These are phyloP conservation scores for Hyphopichia fennica DNA, from an alignment of 1,139 yeast genomes.

Conservation along the genomic window DNA sequence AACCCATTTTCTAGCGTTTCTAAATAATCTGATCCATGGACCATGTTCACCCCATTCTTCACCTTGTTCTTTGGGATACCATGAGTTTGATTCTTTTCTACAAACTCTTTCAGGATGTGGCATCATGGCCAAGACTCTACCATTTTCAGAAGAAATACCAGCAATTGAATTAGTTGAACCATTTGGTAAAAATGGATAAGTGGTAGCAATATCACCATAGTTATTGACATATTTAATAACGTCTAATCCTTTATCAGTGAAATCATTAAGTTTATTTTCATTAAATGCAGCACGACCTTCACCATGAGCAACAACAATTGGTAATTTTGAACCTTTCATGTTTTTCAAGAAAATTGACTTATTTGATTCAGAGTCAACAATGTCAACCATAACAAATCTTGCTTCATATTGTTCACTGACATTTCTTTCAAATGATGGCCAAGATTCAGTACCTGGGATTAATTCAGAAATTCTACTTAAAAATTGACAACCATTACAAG, in stretches of 20 bases:
- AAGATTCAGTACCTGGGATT: constrained; percentile 92
- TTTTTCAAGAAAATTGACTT: constrained; percentile 79
- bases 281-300: constrained; percentile 90
- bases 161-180: constrained; percentile 94
- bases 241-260: constrained; percentile 52
- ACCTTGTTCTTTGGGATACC: constrained; percentile 76
- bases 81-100: constrained; percentile 85
- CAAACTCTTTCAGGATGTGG: constrained; percentile 98
- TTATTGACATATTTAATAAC: constrained; percentile 85
- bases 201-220: constrained; percentile 78
- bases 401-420: constrained; percentile 95
- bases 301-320: constrained; percentile 98
- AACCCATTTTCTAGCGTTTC: constrained; percentile 95
- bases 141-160: constrained; percentile 86
- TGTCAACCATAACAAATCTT: constrained; percentile 87
- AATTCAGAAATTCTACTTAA: constrained; percentile 81
- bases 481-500: constrained; percentile 99
- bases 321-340: constrained; percentile 90
- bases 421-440: constrained; percentile 97
- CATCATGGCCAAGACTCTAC: constrained; percentile 98
- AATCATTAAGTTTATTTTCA: constrained; percentile 35
- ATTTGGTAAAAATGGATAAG: constrained; percentile 93
- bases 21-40: constrained; percentile 94
- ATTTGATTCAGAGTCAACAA: constrained; percentile 48
- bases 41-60: constrained; percentile 70